Conservation (phyloP, 2,329 filamentous ascomycete genomes). For the Colletotrichum ledebouriae region DNA sequence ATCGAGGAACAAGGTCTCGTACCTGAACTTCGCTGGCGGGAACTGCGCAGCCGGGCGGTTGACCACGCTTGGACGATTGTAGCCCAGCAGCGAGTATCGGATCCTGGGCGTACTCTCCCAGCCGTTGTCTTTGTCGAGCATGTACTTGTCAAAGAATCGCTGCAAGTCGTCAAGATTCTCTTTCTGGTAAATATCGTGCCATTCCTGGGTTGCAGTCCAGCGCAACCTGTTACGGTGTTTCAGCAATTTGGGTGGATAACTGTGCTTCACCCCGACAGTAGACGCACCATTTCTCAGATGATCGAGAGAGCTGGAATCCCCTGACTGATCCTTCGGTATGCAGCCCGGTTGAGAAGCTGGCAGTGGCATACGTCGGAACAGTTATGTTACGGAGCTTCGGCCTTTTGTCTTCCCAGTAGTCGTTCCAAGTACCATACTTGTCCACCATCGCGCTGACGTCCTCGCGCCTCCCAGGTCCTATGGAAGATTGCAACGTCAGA, state of each 20-base stretch:
- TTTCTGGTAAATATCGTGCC: neutral
- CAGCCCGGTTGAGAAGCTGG: conserved; percentile 17
- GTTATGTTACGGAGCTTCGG: conserved; percentile 42
- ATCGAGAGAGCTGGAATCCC: neutral
- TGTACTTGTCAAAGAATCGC: conserved; percentile 9
- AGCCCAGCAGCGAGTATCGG: neutral
- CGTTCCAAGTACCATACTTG: conserved; percentile 40
- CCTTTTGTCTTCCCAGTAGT: conserved; percentile 45
- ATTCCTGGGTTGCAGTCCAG: neutral
- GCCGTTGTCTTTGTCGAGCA: neutral
- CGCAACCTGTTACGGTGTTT: neutral
- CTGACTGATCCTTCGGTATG: conserved; percentile 4
- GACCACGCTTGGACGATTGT: neutral
- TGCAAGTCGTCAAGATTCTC: neutral
- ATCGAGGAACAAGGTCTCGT: neutral
- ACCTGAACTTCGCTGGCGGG: neutral
- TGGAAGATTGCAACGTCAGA: neutral
- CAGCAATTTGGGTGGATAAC: neutral
- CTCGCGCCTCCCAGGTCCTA: conserved; percentile 42
- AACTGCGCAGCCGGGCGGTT: neutral
- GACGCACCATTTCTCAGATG: neutral
- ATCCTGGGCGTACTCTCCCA: neutral
- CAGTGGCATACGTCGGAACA: conserved; percentile 44
- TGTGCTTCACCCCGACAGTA: neutral
- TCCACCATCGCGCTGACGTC: conserved; percentile 43